Percentiles rank a stretch among this genome's conserved stretches.
Evolutionary conservation across 2,329 filamentous ascomycete species (phyloP).

Genomic region (Penicillium sp.): DNA sequence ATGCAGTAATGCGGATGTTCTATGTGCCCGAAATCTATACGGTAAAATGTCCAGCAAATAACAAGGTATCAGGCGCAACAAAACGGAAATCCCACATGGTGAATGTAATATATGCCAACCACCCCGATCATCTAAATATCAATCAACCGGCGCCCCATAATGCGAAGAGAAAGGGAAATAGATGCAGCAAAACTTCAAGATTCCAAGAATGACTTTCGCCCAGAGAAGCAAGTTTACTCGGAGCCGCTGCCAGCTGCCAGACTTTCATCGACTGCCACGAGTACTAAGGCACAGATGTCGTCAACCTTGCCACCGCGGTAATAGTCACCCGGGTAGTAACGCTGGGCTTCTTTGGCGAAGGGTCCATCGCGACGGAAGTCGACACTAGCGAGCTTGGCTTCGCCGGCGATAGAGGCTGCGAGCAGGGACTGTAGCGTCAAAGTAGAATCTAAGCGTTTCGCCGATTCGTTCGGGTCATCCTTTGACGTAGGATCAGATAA

Average conservation of each 20-base stretch:
- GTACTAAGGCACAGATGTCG: constrained; percentile 84
- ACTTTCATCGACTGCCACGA: constrained; percentile 63
- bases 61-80: neutral
- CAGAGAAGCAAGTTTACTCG: neutral
- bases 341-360: constrained; percentile 91
- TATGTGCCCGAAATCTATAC: neutral
- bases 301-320: constrained; percentile 93
- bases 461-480: neutral
- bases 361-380: constrained; percentile 80
- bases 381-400: constrained; percentile 78
- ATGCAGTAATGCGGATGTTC: neutral
- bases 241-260: neutral
- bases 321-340: constrained; percentile 75
- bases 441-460: constrained; percentile 12
- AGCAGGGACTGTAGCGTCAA: constrained; percentile 69
- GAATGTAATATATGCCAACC: constrained; percentile 2
- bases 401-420: constrained; percentile 70
- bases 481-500: neutral
- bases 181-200: neutral
- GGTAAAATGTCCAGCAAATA: neutral
- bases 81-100: neutral
- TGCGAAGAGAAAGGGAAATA: constrained; percentile 8
- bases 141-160: constrained; percentile 6
- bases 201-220: neutral
- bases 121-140: neutral